These are phyloP conservation scores for Elaphomyces granulatus DNA, from an alignment of 495 filamentous ascomycete genomes.

Conservation along the genomic window DNA sequence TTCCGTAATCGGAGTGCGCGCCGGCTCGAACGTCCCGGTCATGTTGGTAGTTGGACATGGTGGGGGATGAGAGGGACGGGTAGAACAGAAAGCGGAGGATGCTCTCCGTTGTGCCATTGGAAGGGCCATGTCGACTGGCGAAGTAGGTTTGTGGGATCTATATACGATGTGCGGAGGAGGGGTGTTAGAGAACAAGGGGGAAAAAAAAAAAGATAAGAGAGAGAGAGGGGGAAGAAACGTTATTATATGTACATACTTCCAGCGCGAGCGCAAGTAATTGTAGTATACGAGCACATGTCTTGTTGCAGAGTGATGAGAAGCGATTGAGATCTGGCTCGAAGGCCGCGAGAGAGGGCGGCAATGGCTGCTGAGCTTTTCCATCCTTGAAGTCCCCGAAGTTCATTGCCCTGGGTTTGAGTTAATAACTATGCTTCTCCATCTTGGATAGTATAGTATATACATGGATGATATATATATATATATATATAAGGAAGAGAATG, in stretches of 20 bases:
- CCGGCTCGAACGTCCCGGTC: conserved; percentile 46
- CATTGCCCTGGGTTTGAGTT: too few relatives aligned
- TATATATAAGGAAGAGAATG: neutral
- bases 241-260: conserved; percentile 26
- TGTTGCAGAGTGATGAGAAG: conserved; percentile 58
- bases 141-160: conserved; percentile 53
- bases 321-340: conserved; percentile 44
- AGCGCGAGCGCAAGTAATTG: conserved; percentile 64
- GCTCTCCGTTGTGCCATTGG: conserved; percentile 46
- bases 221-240: neutral
- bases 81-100: conserved; percentile 77
- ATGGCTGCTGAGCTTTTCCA: conserved; percentile 63
- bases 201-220: neutral
- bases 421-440: too few relatives aligned
- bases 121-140: conserved; percentile 50
- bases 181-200: neutral
- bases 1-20: conserved; percentile 54
- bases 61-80: conserved; percentile 38
- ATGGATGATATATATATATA: conserved; percentile 3
- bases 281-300: conserved; percentile 57
- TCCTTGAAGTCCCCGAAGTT: conserved; percentile 72
- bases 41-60: conserved; percentile 30
- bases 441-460: too few relatives aligned
- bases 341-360: conserved; percentile 49
- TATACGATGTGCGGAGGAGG: conserved; percentile 2